Base-by-base conservation (phyloP, 352 stramenopile species). In the Phytopythium boreale region DNA sequence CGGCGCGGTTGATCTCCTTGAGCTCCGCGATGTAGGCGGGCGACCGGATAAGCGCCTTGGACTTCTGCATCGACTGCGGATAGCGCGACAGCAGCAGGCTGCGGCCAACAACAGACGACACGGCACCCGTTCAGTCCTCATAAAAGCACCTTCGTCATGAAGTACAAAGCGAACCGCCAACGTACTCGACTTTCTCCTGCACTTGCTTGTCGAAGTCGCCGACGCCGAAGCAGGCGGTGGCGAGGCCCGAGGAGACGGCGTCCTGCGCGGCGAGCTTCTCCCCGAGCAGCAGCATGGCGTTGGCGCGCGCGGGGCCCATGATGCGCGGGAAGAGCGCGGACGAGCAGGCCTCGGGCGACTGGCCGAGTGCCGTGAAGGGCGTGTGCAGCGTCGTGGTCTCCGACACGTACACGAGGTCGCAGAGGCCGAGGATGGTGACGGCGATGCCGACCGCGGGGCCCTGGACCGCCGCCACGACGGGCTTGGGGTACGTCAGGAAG, bases 291-390 rank as follows among this genome's bases (percentile, higher is more conserved):
- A 98, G 75, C 71, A 97, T 76, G 37, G 95, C 89, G 56, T 97
- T 98, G 14, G 91, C 82, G 14, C 84, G 84, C n/a, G 85, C 78
- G 7, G 76, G 70, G 14, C 91, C 90, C 88, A 98, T 92, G 47
- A 93, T 92, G 7, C 71, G 70, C 1, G 89, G 78, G 70, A 98
- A 96, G 0, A 93, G 76, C 34, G 91, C 61, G 19, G 89, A 97
- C 61, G 86, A 97, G 64, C 89, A 97, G n/a, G 91, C 87, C 66
- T 98, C 93, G 0, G 93, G 93, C 4, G 90, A 86, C 62, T 97
- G 86, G 0, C 91, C 93, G 12, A 98, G 72, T 34, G 85, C 75
- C 49, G 89, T 96, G 77, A 98, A 98, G 20, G 92, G 94, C 37
- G 92, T 97, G 74, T 95, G 92, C 74, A 98, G 94, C 26, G 87